Conservation (phyloP, 1,284 basidiomycete genomes). For the Cutaneotrichosporon curvatum region DNA sequence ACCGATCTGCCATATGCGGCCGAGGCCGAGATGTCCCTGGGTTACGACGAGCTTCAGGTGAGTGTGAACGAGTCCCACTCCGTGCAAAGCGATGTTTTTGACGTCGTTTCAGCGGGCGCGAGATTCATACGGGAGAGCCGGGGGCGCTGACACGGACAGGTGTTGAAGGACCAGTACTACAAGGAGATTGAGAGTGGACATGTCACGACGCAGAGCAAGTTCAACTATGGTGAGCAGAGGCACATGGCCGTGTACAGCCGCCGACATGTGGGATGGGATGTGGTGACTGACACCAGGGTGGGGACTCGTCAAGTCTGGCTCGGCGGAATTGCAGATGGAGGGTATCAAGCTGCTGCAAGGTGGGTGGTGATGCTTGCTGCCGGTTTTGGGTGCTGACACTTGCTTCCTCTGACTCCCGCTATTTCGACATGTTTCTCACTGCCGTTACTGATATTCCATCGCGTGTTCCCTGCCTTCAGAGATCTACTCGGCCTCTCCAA, state of each 20-base stretch:
- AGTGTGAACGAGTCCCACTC: constrained; percentile 12
- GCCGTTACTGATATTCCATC: not conserved
- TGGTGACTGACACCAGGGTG: constrained; percentile 49
- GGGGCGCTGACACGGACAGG: constrained; percentile 50
- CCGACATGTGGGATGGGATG: constrained; percentile 29
- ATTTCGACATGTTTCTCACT: not conserved
- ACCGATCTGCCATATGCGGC: constrained; percentile 94
- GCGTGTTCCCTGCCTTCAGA: too few species aligned
- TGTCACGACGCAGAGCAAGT: constrained; percentile 90
- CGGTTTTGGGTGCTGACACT: not conserved
- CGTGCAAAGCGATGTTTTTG: not conserved
- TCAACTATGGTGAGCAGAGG: constrained; percentile 86
- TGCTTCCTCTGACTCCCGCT: too few species aligned
- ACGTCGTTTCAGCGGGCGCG: too few species aligned
- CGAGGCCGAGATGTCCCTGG: constrained; percentile 80
- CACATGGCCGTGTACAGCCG: too few species aligned
- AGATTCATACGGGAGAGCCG: too few species aligned
- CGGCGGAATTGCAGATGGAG: constrained; percentile 74
- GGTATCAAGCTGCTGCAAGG: constrained; percentile 89
- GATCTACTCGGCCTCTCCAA: constrained; percentile 82
- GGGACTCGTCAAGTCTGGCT: constrained; percentile 86
- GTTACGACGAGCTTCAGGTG: constrained; percentile 84
- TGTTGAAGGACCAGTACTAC: constrained; percentile 77
- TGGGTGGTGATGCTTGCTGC: constrained; percentile 46
- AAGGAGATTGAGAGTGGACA: constrained; percentile 77